A percentile compares a stretch with the other conserved stretches of the same genome.
Evolutionary conservation across 139 green algal genomes (phyloP).

Genomic region (Ettlia oleoabundans): DNA sequence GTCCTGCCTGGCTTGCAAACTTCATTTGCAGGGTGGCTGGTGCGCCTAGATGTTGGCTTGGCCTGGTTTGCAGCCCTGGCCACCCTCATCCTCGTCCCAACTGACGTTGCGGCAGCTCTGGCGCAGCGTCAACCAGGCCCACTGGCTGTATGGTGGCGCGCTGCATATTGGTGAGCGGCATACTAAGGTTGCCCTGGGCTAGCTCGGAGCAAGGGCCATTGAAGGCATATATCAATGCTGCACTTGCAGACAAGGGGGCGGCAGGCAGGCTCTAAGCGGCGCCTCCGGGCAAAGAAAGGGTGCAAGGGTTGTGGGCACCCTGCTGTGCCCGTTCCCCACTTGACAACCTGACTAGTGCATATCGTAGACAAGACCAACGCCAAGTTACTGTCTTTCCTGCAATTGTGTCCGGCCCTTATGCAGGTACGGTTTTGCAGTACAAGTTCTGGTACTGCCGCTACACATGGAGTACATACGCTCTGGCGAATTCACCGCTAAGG

Average conservation of each 20-base stretch:
- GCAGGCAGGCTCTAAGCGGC: too few relatives aligned
- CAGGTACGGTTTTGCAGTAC: slow-evolving; percentile 56
- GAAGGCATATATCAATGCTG: too few relatives aligned
- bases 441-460: slow-evolving; percentile 63
- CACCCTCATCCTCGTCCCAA: slow-evolving; percentile 62
- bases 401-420: background rate
- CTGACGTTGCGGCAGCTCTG: slow-evolving; percentile 50
- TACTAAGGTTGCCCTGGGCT: too few relatives aligned
- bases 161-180: slow-evolving; percentile 56
- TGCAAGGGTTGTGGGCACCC: too few relatives aligned
- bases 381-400: too few relatives aligned
- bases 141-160: slow-evolving; percentile 52
- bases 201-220: too few relatives aligned
- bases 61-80: slow-evolving; percentile 64
- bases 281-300: too few relatives aligned
- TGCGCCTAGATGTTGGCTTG: slow-evolving; percentile 60
- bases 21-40: slow-evolving; percentile 22
- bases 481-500: slow-evolving; percentile 51
- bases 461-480: slow-evolving; percentile 52
- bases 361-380: too few relatives aligned
- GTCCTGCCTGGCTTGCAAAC: background rate
- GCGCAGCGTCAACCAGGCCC: slow-evolving; percentile 6
- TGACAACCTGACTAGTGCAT: too few relatives aligned
- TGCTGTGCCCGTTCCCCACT: too few relatives aligned
- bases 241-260: too few relatives aligned